phyloP scores from a whole-genome alignment of 257 asterid genomes.

The Agastache rugosa region DNA sequence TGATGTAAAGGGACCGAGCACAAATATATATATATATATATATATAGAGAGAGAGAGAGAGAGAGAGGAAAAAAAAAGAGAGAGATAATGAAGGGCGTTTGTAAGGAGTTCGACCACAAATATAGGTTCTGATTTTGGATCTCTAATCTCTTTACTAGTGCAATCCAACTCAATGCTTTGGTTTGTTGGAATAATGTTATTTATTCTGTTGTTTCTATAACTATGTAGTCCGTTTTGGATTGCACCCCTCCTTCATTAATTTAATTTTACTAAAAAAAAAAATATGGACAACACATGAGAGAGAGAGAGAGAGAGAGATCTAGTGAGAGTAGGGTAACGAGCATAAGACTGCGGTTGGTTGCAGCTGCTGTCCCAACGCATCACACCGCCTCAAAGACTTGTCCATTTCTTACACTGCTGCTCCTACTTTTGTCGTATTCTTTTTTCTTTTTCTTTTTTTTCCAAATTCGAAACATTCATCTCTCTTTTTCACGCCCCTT shows the following conservation, averaged over 20 bases:
- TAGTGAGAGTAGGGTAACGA: neutral
- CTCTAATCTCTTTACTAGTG: no score
- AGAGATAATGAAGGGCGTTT: no score
- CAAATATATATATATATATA: no score
- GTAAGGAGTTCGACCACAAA: neutral
- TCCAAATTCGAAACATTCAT: neutral
- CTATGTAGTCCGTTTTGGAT: no score
- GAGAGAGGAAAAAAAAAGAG: no score
- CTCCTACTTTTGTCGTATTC: slow-evolving; percentile 13
- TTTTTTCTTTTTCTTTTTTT: neutral
- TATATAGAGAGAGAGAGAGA: no score
- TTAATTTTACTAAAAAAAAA: no score
- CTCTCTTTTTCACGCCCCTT: slow-evolving; percentile 10
- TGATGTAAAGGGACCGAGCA: neutral
- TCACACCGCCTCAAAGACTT: slow-evolving; percentile 31
- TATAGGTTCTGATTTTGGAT: no score
- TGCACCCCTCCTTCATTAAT: no score
- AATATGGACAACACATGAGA: neutral
- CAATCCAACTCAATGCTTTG: no score
- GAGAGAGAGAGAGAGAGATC: neutral
- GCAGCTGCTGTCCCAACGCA: slow-evolving; percentile 7
- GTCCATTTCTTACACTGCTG: slow-evolving; percentile 34
- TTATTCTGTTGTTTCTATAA: no score
- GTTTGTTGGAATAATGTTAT: no score
- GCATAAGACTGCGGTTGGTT: neutral